phyloP scores from a whole-genome alignment of 2,329 filamentous ascomycete genomes.

The Penicillium sp. region DNA sequence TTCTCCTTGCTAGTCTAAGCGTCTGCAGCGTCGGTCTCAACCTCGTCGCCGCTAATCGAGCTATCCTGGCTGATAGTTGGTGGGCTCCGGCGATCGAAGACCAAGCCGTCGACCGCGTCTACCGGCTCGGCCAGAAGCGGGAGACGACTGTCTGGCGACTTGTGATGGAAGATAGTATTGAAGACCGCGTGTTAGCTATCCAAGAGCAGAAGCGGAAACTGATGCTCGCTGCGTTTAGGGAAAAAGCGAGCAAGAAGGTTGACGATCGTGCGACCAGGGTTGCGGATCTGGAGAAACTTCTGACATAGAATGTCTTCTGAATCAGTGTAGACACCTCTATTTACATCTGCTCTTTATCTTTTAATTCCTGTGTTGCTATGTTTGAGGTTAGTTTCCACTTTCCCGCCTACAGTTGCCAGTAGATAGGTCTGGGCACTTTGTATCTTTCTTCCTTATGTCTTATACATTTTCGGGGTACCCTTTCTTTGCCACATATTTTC shows the following conservation, averaged over 20 bases:
- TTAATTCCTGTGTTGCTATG: background rate
- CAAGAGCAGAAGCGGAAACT: slow-evolving; percentile 79
- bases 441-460: background rate
- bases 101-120: slow-evolving; percentile 86
- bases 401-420: background rate
- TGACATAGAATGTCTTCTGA: slow-evolving; percentile 26
- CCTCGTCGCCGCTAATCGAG: slow-evolving; percentile 82
- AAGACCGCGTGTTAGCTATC: slow-evolving; percentile 78
- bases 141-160: slow-evolving; percentile 80
- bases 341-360: background rate
- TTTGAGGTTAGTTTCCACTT: background rate
- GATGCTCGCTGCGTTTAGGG: slow-evolving; percentile 78
- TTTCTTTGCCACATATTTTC: background rate
- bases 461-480: background rate
- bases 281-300: slow-evolving; percentile 50
- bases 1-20: slow-evolving; percentile 80
- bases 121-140: slow-evolving; percentile 80
- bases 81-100: slow-evolving; percentile 94
- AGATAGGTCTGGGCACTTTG: background rate
- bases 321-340: background rate
- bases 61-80: slow-evolving; percentile 84
- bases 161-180: slow-evolving; percentile 79
- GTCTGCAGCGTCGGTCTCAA: slow-evolving; percentile 88
- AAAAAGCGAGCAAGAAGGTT: slow-evolving; percentile 64
- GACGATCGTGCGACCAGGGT: slow-evolving; percentile 60